Percentiles rank a stretch among this genome's conserved stretches.
phyloP scores from a whole-genome alignment of 768 basidiomycete genomes.

The Pisolithus albus region DNA sequence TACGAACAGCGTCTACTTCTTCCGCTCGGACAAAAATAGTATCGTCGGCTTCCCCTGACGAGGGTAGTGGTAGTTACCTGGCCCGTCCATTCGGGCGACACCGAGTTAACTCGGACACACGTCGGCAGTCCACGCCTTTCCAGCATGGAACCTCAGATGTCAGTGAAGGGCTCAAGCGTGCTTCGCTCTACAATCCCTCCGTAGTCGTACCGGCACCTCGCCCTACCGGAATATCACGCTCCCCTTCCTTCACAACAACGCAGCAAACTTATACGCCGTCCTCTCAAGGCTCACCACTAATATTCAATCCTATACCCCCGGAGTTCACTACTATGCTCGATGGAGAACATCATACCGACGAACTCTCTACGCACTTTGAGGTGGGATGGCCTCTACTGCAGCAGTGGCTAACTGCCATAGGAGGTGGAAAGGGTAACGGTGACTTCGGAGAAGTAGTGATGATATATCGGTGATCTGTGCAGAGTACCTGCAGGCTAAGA shows the following conservation, averaged over 20 bases:
- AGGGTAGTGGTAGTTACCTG: slow-evolving; percentile 10
- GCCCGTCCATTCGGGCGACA: slow-evolving; percentile 13
- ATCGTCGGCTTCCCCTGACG: slow-evolving; percentile 15
- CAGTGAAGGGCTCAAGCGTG: slow-evolving; percentile 16
- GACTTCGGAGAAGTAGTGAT: slow-evolving; percentile 73
- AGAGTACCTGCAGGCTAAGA: neutral
- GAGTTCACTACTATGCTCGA: slow-evolving; percentile 61
- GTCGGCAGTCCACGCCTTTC: slow-evolving; percentile 13
- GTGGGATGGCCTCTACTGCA: slow-evolving; percentile 79
- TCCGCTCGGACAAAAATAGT: slow-evolving; percentile 10
- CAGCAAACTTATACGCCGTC: slow-evolving; percentile 24
- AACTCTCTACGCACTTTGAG: slow-evolving; percentile 76
- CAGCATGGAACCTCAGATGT: slow-evolving; percentile 9
- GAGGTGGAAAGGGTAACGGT: slow-evolving; percentile 53
- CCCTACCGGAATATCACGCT: slow-evolving; percentile 42
- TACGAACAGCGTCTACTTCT: slow-evolving; percentile 30
- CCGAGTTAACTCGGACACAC: slow-evolving; percentile 26
- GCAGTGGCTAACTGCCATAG: slow-evolving; percentile 57
- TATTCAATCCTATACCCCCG: slow-evolving; percentile 34
- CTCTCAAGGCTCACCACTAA: slow-evolving; percentile 20
- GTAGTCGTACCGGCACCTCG: slow-evolving; percentile 31
- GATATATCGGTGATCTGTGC: slow-evolving; percentile 54
- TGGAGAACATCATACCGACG: slow-evolving; percentile 90
- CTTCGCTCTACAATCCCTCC: slow-evolving; percentile 18
- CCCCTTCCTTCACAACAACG: slow-evolving; percentile 50